These are phyloP conservation scores for Sphaerulina musiva DNA, from an alignment of 2,329 filamentous ascomycete species.

Conservation along the genomic window DNA sequence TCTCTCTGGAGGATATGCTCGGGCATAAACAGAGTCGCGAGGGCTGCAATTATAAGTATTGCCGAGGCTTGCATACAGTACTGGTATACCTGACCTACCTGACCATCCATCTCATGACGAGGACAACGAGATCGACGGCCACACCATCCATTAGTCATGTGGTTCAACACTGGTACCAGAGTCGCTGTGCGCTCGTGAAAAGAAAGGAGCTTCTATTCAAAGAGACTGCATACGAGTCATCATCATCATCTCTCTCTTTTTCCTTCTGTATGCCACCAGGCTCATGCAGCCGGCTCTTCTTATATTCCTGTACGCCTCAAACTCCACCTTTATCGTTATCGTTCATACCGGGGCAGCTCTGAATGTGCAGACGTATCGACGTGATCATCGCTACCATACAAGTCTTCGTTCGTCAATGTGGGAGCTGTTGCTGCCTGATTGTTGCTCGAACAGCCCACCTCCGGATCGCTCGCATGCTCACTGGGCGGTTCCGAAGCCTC, in stretches of 20 bases:
- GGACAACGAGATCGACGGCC: too few species aligned
- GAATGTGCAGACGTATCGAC: conserved; percentile 7
- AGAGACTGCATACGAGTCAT: not conserved
- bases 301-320: not conserved
- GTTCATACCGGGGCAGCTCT: conserved; percentile 18
- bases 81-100: too few species aligned
- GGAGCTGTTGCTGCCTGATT: conserved; percentile 12
- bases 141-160: too few species aligned
- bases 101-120: too few species aligned
- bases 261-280: not conserved
- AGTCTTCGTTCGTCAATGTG: conserved; percentile 12
- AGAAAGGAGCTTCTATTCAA: too few species aligned
- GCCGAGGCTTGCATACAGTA: too few species aligned
- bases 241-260: not conserved
- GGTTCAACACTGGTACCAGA: too few species aligned
- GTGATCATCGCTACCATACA: conserved; percentile 14
- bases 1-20: too few species aligned
- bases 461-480: conserved; percentile 1
- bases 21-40: too few species aligned
- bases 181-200: too few species aligned
- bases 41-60: too few species aligned
- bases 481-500: conserved; percentile 38
- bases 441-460: conserved; percentile 2
- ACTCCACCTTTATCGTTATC: conserved; percentile 14
- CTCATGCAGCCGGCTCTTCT: not conserved